Conservation (phyloP, 768 basidiomycete species). For the Chalciporus chontae region DNA sequence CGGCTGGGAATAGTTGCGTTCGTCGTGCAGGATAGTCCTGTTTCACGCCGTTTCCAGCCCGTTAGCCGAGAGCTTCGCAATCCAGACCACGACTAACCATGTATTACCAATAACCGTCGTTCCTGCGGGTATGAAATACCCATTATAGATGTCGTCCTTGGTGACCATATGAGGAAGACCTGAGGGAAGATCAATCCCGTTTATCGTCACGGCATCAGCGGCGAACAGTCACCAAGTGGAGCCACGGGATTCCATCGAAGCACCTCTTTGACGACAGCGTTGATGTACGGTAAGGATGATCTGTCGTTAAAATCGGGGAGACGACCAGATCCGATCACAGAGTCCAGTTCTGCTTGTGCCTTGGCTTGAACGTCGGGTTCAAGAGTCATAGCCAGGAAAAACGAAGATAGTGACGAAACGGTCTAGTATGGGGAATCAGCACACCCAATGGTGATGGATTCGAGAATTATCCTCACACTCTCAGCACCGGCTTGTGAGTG, state of each 20-base stretch:
- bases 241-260: constrained; percentile 33
- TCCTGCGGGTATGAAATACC: constrained; percentile 32
- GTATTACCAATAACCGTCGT: constrained; percentile 58
- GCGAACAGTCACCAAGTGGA: constrained; percentile 28
- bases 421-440: constrained; percentile 17
- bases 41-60: constrained; percentile 5
- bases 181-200: constrained; percentile 13
- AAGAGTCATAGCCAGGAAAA: constrained; percentile 31
- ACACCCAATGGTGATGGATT: not conserved
- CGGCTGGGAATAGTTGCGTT: constrained; percentile 32
- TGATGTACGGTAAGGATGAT: constrained; percentile 22
- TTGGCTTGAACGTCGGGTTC: constrained; percentile 28
- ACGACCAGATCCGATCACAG: constrained; percentile 24
- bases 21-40: constrained; percentile 40
- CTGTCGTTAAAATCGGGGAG: constrained; percentile 32
- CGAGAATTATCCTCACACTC: constrained; percentile 18
- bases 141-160: constrained; percentile 29
- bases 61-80: not conserved
- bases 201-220: constrained; percentile 7
- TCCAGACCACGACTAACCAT: constrained; percentile 36
- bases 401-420: constrained; percentile 29
- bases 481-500: constrained; percentile 39
- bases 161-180: constrained; percentile 34
- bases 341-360: constrained; percentile 28
- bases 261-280: constrained; percentile 30